Conservation (phyloP, 1,284 basidiomycete genomes). For the Ceratobasidium sp. region DNA sequence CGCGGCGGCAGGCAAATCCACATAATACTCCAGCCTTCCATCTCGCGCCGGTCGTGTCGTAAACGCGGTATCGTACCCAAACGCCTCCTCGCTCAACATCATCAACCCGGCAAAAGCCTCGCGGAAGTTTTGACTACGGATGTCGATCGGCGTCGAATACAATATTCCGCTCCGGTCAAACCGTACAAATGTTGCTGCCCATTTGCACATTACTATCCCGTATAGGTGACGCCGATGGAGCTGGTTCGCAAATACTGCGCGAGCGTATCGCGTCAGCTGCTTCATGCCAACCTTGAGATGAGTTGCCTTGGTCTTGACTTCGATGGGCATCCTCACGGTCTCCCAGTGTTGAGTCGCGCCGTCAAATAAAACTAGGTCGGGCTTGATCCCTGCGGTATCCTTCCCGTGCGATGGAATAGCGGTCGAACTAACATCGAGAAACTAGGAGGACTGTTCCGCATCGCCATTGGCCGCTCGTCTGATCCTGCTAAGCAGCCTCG, state of each 20-base stretch:
- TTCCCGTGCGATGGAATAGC: neutral
- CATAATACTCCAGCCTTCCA: constrained; percentile 12
- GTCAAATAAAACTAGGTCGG: constrained; percentile 28
- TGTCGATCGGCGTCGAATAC: constrained; percentile 21
- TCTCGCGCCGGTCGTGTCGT: neutral
- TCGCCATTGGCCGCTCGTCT: too few species aligned
- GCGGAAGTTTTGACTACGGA: neutral
- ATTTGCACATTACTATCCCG: constrained; percentile 11
- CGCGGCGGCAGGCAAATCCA: constrained; percentile 15
- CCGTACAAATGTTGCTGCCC: constrained; percentile 20
- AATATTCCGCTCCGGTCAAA: constrained; percentile 27
- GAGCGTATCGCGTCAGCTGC: constrained; percentile 24
- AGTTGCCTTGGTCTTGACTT: neutral
- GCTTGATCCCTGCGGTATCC: neutral
- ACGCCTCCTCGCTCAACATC: neutral
- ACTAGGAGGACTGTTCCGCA: too few species aligned
- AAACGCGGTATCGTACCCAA: constrained; percentile 27
- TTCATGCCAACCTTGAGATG: constrained; percentile 21
- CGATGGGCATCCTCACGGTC: constrained; percentile 19
- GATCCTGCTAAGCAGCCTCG: too few species aligned
- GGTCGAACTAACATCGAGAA: neutral
- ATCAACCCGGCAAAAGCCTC: constrained; percentile 23
- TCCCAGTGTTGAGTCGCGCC: constrained; percentile 21
- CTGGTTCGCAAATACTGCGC: constrained; percentile 28
- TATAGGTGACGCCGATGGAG: constrained; percentile 36